phyloP scores from a whole-genome alignment of 2,329 filamentous ascomycete genomes.

The Fusarium denticulatum region DNA sequence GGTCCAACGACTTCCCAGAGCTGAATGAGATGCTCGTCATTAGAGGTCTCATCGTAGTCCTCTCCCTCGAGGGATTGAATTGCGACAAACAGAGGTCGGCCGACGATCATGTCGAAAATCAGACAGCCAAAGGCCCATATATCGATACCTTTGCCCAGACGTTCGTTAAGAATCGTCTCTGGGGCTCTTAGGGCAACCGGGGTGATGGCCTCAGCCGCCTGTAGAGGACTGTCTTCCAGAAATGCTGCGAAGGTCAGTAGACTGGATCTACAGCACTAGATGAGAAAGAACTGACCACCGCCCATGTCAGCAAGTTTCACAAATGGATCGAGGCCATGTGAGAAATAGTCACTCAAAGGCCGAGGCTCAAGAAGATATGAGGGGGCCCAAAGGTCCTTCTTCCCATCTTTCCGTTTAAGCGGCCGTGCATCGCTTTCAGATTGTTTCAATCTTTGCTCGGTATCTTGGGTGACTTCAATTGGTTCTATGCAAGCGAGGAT shows the following conservation, averaged over 20 bases:
- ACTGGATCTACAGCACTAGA: no score
- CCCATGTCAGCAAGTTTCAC: not conserved
- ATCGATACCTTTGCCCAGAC: not conserved
- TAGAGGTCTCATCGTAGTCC: not conserved
- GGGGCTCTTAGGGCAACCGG: not conserved
- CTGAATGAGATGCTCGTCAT: not conserved
- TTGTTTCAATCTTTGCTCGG: not conserved
- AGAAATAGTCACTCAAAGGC: not conserved
- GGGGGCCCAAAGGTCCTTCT: not conserved
- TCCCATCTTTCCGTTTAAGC: not conserved
- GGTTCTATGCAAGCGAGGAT: no score
- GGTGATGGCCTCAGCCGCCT: rapidly evolving
- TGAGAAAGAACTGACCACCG: not conserved
- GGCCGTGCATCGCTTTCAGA: not conserved
- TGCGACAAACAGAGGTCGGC: not conserved
- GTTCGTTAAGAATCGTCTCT: not conserved
- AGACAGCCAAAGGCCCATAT: not conserved
- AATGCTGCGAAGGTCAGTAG: not conserved
- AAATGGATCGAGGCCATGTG: not conserved
- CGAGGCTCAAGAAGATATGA: not conserved
- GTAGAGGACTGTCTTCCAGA: not conserved
- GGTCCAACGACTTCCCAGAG: not conserved
- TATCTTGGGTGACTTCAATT: no score
- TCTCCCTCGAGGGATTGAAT: not conserved
- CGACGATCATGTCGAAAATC: not conserved